Base-by-base conservation (phyloP, 1,284 basidiomycete species). In the Irpex sp. region DNA sequence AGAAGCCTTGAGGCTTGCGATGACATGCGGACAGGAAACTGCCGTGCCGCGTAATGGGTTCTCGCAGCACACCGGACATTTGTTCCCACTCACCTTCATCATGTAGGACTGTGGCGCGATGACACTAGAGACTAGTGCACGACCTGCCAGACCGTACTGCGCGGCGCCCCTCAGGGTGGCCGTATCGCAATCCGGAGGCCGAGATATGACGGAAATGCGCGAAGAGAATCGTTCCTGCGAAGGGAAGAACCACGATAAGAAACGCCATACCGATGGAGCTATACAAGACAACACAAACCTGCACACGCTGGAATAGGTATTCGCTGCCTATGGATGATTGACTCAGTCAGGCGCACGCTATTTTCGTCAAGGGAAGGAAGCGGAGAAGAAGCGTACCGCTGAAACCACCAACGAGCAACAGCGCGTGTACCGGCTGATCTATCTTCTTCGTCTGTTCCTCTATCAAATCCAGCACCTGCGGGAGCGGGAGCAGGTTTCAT, bases 321-420 rank as follows among this genome's bases (percentile, higher is more conserved):
- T 90, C 86, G 71, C 88, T 89, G 10, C 87, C 89, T 66, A 52
- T 33, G n/a, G 56, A 14, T 37, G 48, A 45, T 47, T n/a, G 35
- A 21, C 33, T 47, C 18, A 28, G 42, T 33, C 35, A 42, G 28
- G 21, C 58, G 23, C 18, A 35, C 48, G 37, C 23, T 12, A 35
- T 18, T 45, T 45, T 45, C 39, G 39, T 45, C 39, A 14, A 12
- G 39, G 45, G 37, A 45, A 39, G 21, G 16, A 45, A 19, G 10
- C 48, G 48, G 48, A 47, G 42, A 16, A 45, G 56, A 39, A 53
- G 52, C 48, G 21, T 64, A 66, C 65, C 62, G 52, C 90, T 87
- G 73, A 93, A 93, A 59, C 91, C 91, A 74, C 91, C 91, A 68
- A 93, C 91, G 67, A 93, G 83, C 65, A 93, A 82, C 42, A 93